These are phyloP conservation scores for Pseudocercospora crystallina DNA, from an alignment of 2,329 filamentous ascomycete species.

Conservation along the genomic window DNA sequence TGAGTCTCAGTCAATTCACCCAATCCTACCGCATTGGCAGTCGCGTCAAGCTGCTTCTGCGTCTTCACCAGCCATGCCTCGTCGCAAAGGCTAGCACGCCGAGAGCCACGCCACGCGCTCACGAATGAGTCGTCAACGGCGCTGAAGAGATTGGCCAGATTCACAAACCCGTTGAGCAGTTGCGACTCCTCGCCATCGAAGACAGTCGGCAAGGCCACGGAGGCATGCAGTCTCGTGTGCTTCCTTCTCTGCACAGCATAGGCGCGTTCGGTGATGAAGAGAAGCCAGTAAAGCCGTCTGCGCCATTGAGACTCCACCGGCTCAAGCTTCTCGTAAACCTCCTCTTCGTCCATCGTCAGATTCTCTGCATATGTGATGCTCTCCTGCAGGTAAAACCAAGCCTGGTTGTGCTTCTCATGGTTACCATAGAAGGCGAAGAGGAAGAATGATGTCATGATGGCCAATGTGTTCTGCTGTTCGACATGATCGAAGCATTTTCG, in stretches of 20 bases:
- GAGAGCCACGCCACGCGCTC: constrained; percentile 35
- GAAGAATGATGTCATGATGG: constrained; percentile 39
- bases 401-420: constrained; percentile 33
- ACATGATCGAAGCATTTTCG: constrained; percentile 34
- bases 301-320: constrained; percentile 36
- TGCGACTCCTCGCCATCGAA: constrained; percentile 37
- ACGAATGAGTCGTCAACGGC: constrained; percentile 39
- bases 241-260: constrained; percentile 38
- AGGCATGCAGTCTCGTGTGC: constrained; percentile 33
- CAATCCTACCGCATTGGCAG: constrained; percentile 26
- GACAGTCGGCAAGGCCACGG: constrained; percentile 32
- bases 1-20: constrained; percentile 36
- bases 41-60: constrained; percentile 35
- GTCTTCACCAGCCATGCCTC: constrained; percentile 36
- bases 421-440: constrained; percentile 39
- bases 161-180: constrained; percentile 37
- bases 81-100: constrained; percentile 35
- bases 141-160: constrained; percentile 36
- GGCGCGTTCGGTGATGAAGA: constrained; percentile 39
- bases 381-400: constrained; percentile 39
- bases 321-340: constrained; percentile 32
- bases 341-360: constrained; percentile 36
- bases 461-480: constrained; percentile 29
- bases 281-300: constrained; percentile 37
- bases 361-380: constrained; percentile 36